Evolutionary conservation across 306 rosid species (phyloP).

Genomic region (Fragaria ananassa): DNA sequence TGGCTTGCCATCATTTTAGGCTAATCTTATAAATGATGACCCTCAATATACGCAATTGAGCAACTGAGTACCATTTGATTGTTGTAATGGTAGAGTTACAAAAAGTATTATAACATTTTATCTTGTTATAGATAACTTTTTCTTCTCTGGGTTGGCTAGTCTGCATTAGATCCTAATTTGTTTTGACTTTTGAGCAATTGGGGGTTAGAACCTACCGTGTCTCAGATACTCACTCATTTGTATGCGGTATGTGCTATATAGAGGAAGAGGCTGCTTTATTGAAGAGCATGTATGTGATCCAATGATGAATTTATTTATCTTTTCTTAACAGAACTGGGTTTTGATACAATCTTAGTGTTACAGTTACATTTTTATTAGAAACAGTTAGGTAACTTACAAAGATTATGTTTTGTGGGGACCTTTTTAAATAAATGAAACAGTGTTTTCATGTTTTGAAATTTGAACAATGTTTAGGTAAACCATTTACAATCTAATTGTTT

Average conservation of each 20-base stretch:
- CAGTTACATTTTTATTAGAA: background rate
- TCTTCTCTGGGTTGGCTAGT: background rate
- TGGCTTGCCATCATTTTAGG: background rate
- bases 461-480: background rate
- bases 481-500: background rate
- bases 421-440: background rate
- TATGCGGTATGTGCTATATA: background rate
- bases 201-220: background rate
- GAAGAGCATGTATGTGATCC: background rate
- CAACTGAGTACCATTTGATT: background rate
- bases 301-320: background rate
- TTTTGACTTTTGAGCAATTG: background rate
- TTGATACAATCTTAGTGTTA: background rate
- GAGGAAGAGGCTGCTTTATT: background rate
- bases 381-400: background rate
- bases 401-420: background rate
- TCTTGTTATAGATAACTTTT: background rate
- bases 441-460: background rate
- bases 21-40: background rate
- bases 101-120: background rate
- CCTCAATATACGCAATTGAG: background rate
- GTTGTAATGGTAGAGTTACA: background rate
- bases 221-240: background rate
- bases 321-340: background rate
- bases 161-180: background rate